Evolutionary conservation across 352 stramenopile genomes (phyloP).

Genomic region (Phytophthora kernoviae): DNA sequence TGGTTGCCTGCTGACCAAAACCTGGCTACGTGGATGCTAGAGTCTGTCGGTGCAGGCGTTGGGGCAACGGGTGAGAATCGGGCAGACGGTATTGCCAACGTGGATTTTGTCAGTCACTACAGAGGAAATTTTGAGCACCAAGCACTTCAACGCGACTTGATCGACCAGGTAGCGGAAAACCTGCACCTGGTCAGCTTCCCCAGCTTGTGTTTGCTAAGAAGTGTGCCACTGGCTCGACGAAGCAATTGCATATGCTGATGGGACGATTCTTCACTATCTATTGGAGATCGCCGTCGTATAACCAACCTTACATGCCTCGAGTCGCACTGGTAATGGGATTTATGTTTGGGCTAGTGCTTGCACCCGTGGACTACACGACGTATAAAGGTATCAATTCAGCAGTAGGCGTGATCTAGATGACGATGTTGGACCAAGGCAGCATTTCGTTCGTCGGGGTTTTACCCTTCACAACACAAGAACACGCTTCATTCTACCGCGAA

Average conservation of each 20-base stretch:
- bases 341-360: constrained; percentile 78
- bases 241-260: constrained; percentile 44
- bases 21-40: constrained; percentile 17
- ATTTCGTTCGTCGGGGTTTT: constrained; percentile 61
- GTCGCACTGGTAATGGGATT: constrained; percentile 77
- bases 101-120: constrained; percentile 17
- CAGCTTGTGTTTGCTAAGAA: constrained; percentile 37
- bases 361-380: constrained; percentile 38
- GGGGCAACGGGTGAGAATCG: constrained; percentile 6
- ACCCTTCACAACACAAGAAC: constrained; percentile 14
- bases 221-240: constrained; percentile 32
- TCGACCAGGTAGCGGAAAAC: not conserved
- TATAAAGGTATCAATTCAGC: constrained; percentile 56
- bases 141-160: not conserved
- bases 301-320: constrained; percentile 82
- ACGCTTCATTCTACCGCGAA: constrained; percentile 15
- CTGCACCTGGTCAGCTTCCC: not conserved
- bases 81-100: not conserved
- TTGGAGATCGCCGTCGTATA: constrained; percentile 83
- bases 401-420: constrained; percentile 52
- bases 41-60: constrained; percentile 12
- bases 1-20: constrained; percentile 39
- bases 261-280: constrained; percentile 57
- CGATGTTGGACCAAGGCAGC: constrained; percentile 62
- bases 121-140: not conserved